phyloP scores from a whole-genome alignment of 768 basidiomycete species.

The Baorangia bicolor region DNA sequence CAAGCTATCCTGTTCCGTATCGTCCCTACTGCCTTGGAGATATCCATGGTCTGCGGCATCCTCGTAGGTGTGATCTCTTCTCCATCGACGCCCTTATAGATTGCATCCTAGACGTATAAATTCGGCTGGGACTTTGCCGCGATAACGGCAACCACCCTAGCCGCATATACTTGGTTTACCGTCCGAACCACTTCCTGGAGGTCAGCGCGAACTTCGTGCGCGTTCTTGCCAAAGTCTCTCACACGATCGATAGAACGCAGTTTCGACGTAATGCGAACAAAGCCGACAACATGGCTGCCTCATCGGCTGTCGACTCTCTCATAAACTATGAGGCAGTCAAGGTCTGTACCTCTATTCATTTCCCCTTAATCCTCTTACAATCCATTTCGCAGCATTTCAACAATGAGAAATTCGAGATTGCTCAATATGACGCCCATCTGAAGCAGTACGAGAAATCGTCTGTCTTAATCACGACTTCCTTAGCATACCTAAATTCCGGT shows the following conservation, averaged over 20 bases:
- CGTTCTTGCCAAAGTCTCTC: neutral
- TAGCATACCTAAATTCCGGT: constrained; percentile 92
- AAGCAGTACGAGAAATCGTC: constrained; percentile 87
- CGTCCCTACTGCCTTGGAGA: constrained; percentile 93
- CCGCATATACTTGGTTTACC: constrained; percentile 95
- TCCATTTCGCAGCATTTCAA: constrained; percentile 77
- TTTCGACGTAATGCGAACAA: constrained; percentile 95
- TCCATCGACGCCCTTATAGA: neutral
- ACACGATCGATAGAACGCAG: constrained; percentile 57
- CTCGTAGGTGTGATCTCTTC: constrained; percentile 52
- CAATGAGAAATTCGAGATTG: constrained; percentile 90
- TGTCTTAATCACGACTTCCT: constrained; percentile 90
- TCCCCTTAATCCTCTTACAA: neutral
- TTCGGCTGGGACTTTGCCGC: constrained; percentile 98
- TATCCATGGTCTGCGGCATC: constrained; percentile 96
- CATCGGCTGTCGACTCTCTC: constrained; percentile 89
- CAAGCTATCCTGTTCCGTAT: constrained; percentile 94
- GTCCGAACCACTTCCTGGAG: constrained; percentile 95
- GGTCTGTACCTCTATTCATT: constrained; percentile 42
- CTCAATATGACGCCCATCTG: constrained; percentile 89
- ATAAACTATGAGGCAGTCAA: constrained; percentile 99
- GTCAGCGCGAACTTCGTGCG: constrained; percentile 38
- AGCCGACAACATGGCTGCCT: constrained; percentile 96
- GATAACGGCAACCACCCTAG: constrained; percentile 81
- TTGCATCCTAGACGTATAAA: constrained; percentile 74